Base-by-base conservation (phyloP, 106 monocot species). In the Acanthochlamys bracteata region DNA sequence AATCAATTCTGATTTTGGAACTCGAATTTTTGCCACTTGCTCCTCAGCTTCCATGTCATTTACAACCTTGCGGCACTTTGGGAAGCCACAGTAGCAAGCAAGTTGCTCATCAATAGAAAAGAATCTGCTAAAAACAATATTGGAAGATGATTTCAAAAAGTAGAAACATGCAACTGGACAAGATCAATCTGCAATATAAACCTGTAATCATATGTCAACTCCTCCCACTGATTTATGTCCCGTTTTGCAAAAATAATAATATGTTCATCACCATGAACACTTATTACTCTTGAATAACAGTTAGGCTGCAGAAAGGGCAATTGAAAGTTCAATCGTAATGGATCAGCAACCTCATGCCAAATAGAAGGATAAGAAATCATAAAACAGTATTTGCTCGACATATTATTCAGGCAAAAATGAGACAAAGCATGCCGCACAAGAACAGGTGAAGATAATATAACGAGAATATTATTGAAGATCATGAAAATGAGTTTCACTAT, bases 241-340 rank as follows among this genome's bases (percentile, higher is more conserved):
- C 96, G 82, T 77, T 98, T 98, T 64, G 96, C 96, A 88, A 88
- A 98, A 71, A 98, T 98, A 63, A 92, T 92, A 59, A 98, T 98
- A 75, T 91, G 96, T 39, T 83, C 88, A 60, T 84, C 81, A 63
- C 91, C 91, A 66, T 73, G 59, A 57, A 98, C 81, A 62, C 71
- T 92, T 63, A 98, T 83, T 49, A 78, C 78, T 63, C 96, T 91
- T 59, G 96, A 98, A 78, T 88, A 92, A 73, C 96, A 98, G 66
- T 98, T 98, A 25, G 96, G 96, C 96, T 98, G 88, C 62, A 75
- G 20, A 24, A 51, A 52, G 46, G 11, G 59, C 59, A 60, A 24
- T n/a, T 42, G 57, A 43, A 42, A 16, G 43, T 8, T 13, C 13
- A 43, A 7, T 43, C 43, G 13, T 43, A 43, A 43, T 43, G 43